Conservation (phyloP, 441 rosid genomes). For the Gossypium schwendimanii region DNA sequence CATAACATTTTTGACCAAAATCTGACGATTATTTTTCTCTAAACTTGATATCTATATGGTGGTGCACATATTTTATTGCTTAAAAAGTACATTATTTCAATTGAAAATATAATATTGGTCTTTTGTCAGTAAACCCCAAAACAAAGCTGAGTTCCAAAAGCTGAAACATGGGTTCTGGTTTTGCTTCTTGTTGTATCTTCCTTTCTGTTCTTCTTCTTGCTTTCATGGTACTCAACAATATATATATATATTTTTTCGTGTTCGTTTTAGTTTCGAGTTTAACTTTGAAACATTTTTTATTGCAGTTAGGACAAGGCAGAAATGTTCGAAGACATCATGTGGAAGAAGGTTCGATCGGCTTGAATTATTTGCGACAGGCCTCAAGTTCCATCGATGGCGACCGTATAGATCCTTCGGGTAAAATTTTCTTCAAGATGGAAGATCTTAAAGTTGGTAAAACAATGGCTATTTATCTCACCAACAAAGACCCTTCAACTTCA, state of each 20-base stretch:
- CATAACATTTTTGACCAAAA: neutral
- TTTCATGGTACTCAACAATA: neutral
- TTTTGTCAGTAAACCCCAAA: neutral
- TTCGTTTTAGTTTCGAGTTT: neutral
- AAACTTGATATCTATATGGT: neutral
- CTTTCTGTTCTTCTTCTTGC: neutral
- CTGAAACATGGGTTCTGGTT: neutral
- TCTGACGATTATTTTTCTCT: neutral
- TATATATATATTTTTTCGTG: no score
- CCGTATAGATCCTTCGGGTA: slow-evolving; percentile 30
- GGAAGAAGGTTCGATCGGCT: neutral
- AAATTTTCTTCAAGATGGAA: slow-evolving; percentile 45
- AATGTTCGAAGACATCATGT: neutral
- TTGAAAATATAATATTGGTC: neutral
- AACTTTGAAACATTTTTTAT: neutral
- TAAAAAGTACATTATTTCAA: neutral
- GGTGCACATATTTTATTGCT: neutral
- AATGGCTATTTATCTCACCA: slow-evolving; percentile 39
- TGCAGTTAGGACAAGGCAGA: slow-evolving; percentile 12
- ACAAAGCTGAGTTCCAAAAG: neutral
- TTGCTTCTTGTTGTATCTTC: neutral
- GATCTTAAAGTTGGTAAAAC: slow-evolving; percentile 43
- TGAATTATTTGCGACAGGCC: neutral
- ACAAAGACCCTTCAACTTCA: slow-evolving; percentile 29
- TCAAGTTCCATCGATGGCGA: neutral